Evolutionary conservation across 169 alveolate species (phyloP), one percentile per base, ranked within the genome.

Genomic region (Cystoisospora suis): DNA sequence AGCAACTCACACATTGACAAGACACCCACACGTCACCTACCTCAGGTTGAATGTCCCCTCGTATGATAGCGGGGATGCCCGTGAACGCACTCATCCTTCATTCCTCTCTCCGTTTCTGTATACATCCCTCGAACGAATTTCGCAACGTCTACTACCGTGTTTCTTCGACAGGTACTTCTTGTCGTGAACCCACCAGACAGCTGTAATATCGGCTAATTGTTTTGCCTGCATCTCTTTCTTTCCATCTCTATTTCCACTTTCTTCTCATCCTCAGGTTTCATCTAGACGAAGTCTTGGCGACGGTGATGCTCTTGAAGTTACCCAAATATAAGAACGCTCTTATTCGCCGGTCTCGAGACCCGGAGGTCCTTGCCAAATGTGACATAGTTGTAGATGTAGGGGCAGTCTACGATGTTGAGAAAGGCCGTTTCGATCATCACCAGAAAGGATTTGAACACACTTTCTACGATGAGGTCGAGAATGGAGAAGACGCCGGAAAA

Each of bases 321-420:
- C 97, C 97, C 9, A 96, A 96, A 90, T 96, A 86, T 86, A 90
- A 77, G 81, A 94, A 95, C 81, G 95, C 98, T 2, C 93, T 81
- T 1, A 93, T 97, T 1, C 92, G 96, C 5, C 95, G 99, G 86
- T 94, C 98, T 15, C 96, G 99, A 58, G 97, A 97, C 81, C 96
- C 95, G 36, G 96, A 93, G 27, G 90, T 93, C 27, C 94, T 96
- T 53, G 96, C 95, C 65, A 86, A 88, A 38, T 94, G 98, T 88
- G 98, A 96, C 87, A 91, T 96, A 29, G 96, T 97, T n/a, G 97
- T 97, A 47, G 99, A 97, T 89, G 99, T 97, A 6, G 99, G 99
- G 3, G 96, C 97, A 38, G 96, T 95, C 38, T 96, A 95, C 88
- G 97, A 88, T 58, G 94, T 95, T 47, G 94, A 81, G 65, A 81